Percentiles rank a stretch among this genome's conserved stretches.
Conservation (phyloP, 2,329 filamentous ascomycete genomes). For the Aspergillus latus region DNA sequence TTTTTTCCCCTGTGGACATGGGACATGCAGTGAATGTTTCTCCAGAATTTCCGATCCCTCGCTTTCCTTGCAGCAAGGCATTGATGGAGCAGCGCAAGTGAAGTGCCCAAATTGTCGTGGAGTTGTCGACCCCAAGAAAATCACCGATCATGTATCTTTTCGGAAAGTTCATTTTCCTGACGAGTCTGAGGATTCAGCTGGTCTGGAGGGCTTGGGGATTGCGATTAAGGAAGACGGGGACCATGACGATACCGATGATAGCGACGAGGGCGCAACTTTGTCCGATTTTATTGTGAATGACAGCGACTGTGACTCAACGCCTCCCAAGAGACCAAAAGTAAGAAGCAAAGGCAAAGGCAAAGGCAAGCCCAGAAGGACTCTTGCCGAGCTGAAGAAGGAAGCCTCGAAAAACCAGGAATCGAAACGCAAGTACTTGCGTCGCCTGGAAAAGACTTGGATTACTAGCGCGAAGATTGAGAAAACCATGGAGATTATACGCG, state of each 20-base stretch:
- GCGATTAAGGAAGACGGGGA: conserved; percentile 36
- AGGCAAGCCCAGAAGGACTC: conserved; percentile 46
- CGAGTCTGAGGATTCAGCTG: conserved; percentile 33
- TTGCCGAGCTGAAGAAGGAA: conserved; percentile 38
- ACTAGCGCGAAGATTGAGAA: conserved; percentile 74
- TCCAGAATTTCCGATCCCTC: conserved; percentile 65
- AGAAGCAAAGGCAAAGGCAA: conserved; percentile 49
- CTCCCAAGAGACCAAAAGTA: conserved; percentile 49
- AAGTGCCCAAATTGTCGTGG: conserved; percentile 78
- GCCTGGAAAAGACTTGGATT: conserved; percentile 67
- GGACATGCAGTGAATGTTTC: conserved; percentile 75
- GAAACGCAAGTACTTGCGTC: conserved; percentile 67
- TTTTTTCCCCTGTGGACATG: conserved; percentile 80
- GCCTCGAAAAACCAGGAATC: conserved; percentile 63
- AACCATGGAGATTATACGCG: conserved; percentile 62
- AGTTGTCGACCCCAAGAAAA: conserved; percentile 62
- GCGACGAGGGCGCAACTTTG: conserved; percentile 24
- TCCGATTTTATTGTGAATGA: conserved; percentile 23
- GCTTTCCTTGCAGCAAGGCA: conserved; percentile 58
- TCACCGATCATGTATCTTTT: conserved; percentile 74
- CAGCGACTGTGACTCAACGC: conserved; percentile 42
- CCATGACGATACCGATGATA: conserved; percentile 22
- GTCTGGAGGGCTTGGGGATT: conserved; percentile 1
- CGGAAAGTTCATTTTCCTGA: conserved; percentile 69
- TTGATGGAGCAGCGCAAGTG: conserved; percentile 53